Conservation (phyloP, 148 eudicot species). For the Nepenthes gracilis region DNA sequence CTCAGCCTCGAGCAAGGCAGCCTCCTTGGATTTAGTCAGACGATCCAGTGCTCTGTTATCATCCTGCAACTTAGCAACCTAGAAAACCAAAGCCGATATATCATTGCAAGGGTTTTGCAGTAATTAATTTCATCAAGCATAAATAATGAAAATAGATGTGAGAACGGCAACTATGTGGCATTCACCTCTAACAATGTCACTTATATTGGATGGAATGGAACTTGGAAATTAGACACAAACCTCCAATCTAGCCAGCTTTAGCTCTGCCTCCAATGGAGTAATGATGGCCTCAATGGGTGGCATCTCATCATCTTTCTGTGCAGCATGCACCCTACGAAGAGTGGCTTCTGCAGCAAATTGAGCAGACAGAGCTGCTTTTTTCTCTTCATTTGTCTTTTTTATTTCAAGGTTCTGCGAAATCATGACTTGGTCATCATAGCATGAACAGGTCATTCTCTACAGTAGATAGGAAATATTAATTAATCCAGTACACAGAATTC, state of each 20-base stretch:
- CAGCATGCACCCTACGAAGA: conserved; percentile 93
- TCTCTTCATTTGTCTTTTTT: conserved; percentile 80
- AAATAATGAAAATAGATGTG: too few species aligned
- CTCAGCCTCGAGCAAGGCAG: conserved; percentile 91
- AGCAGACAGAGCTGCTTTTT: conserved; percentile 77
- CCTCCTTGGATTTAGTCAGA: conserved; percentile 91
- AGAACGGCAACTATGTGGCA: too few species aligned
- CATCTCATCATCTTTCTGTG: conserved; percentile 92
- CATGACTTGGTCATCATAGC: conserved; percentile 6
- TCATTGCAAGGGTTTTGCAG: conserved; percentile 4
- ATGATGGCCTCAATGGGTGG: conserved; percentile 96
- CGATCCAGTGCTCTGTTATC: conserved; percentile 93
- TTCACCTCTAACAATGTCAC: neutral
- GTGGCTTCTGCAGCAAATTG: conserved; percentile 99
- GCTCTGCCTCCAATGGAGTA: conserved; percentile 92
- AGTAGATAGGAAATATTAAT: neutral
- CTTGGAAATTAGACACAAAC: conserved; percentile 20
- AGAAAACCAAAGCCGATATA: conserved; percentile 9
- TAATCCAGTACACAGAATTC: neutral
- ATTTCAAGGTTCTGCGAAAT: conserved; percentile 71
- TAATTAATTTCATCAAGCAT: neutral
- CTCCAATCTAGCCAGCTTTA: conserved; percentile 72
- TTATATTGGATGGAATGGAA: neutral
- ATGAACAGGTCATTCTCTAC: conserved; percentile 2
- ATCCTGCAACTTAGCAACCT: conserved; percentile 85